Evolutionary conservation across 768 basidiomycete species (phyloP), one percentile per base, ranked within the genome.

Genomic region (Russula earlei): DNA sequence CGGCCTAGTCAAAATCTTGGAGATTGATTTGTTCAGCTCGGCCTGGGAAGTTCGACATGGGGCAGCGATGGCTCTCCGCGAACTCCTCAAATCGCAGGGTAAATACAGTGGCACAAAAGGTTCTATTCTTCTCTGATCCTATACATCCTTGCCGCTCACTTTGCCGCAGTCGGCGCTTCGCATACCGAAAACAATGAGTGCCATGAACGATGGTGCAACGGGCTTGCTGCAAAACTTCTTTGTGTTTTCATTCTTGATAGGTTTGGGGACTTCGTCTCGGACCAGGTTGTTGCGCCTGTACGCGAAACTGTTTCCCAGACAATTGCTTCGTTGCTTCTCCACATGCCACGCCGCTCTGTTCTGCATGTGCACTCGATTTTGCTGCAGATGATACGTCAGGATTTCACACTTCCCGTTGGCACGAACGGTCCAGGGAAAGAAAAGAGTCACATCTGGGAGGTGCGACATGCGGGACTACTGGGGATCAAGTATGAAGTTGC

Each of bases 401-500:
- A 89, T 56, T 89, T 89, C 67, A 70, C 74, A 1, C 68, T 79
- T 36, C 72, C 66, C 34, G 65, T 63, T 43, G 56, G 63, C 40
- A 65, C 69, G 50, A 70, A 67, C 43, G 34, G 37, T 6, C 48
- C 43, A 2, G 52, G 51, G 24, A 68, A 61, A 74, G 67, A 69
- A 29, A 80, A 57, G 68, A 70, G 67, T 52, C 90, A 94, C 69
- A 79, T 92, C 7, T 99, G 96, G 96, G 91, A 98, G 70, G 87
- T 99, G 48, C 79, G 95, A 52, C 96, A 99, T 73, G 94, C 96
- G n/a, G 96, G 96, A 27, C 72, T 99, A 56, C 78, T 98, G 9
- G 96, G 96, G 1, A 83, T 99, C 68, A 97, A 97, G 74, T 98
- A 98, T 68, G 91, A 97, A 68, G 93, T 98, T 36, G 96, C 95